These are phyloP conservation scores for Triticum aestivum DNA, from an alignment of 176 grass and related monocot genomes.

Conservation along the genomic window IWGSC_CS_RefSeq_v2.1 NC_057808.1:388780605-388781104, in stretches of 20 bases:
- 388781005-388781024: constrained; percentile 17
- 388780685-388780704: background rate
- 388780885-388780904: no score
- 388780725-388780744: background rate
- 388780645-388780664: background rate
- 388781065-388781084: background rate
- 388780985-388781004: background rate
- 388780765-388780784: background rate
- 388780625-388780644: constrained; percentile 19
- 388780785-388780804: background rate
- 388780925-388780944: background rate
- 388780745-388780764: background rate
- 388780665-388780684: background rate
- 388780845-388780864: no score
- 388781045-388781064: background rate
- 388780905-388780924: background rate
- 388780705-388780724: background rate
- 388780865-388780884: no score
- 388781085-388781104: background rate
- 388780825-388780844: no score
- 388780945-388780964: background rate
- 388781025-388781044: background rate
- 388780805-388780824: no score
- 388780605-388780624: constrained; percentile 14
- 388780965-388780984: constrained; percentile 1